Base-by-base conservation (phyloP, 345 rosid species). In the Gossypium anomalum region DNA sequence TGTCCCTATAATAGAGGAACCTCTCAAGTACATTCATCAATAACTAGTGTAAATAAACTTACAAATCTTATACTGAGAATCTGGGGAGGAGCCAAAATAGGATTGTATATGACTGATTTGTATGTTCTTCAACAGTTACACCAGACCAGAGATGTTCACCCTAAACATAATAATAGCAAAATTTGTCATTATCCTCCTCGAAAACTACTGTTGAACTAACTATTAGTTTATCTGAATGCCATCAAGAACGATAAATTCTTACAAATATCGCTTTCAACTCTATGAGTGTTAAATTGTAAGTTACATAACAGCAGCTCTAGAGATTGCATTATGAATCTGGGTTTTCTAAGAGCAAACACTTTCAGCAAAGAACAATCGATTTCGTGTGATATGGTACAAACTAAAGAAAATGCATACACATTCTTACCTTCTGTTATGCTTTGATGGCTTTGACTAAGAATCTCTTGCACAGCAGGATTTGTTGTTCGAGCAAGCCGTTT, bases 401-500 rank as follows among this genome's bases (percentile, higher is more conserved):
- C 38, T 13, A 66, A 9, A 13, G 6, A 11, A 15, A 1, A 23
- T 23, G 3, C 1, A 14, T 47, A 15, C 45, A 2, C 2, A 47
- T 23, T 58, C 76, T 16, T 82, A 89, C 94, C 94, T 83, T 77
- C 79, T 70, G 70, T 71, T 80, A 78, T 79, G 47, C 72, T 77
- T 12, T 71, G 84, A 44, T 66, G 67, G 55, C 67, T 70, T 45
- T 82, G 82, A 59, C 58, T 27, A 47, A 72, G 56, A 79, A 41
- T 72, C 72, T 73, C 83, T 75, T 77, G 76, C 20, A 67, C 67
- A 65, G 59, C 64, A 85, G 84, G 78, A 62, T 65, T 81, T 55
- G 67, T n/a, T 15, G 87, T 65, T 76, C 99, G 86, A 9, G 97
- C 94, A 41, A 95, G 86, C 70, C 76, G 83, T 77, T 95, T 95